Percentiles rank a stretch among this genome's conserved stretches.
Conservation (phyloP, 1,284 basidiomycete species). For the Boletus subluridellus region DNA sequence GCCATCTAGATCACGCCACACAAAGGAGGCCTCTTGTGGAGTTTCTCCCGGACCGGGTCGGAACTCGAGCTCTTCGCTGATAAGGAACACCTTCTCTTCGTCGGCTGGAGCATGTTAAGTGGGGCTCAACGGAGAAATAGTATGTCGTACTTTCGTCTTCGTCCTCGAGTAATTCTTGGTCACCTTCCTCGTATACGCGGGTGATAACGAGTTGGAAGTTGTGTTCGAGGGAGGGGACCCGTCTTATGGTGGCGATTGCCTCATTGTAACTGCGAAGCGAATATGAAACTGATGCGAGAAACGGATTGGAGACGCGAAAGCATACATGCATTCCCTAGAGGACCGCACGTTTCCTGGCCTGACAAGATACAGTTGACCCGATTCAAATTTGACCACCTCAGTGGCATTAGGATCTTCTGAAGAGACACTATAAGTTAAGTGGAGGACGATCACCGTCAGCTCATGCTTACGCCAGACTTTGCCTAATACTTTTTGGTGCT, state of each 20-base stretch:
- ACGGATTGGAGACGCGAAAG: slow-evolving; percentile 13
- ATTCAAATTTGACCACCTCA: slow-evolving; percentile 92
- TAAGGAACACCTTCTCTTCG: slow-evolving; percentile 88
- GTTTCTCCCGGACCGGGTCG: slow-evolving; percentile 67
- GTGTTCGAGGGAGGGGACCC: slow-evolving; percentile 77
- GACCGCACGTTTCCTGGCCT: slow-evolving; percentile 89
- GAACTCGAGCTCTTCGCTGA: slow-evolving; percentile 86
- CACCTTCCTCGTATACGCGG: slow-evolving; percentile 92
- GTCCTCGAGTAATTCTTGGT: slow-evolving; percentile 90
- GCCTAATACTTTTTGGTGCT: slow-evolving; percentile 66
- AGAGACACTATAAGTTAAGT: slow-evolving; percentile 19
- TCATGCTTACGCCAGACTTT: slow-evolving; percentile 87
- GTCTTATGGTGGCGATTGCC: slow-evolving; percentile 90
- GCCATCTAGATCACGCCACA: slow-evolving; percentile 88
- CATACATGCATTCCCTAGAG: slow-evolving; percentile 96
- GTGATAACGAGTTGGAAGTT: slow-evolving; percentile 97
- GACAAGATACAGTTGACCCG: slow-evolving; percentile 89
- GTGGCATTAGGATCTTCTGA: slow-evolving; percentile 82
- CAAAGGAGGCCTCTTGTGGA: slow-evolving; percentile 79
- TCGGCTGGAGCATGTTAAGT: slow-evolving; percentile 54
- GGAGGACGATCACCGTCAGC: slow-evolving; percentile 11
- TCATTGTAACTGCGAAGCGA: slow-evolving; percentile 76
- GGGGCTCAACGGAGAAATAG: neutral
- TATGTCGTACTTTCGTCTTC: slow-evolving; percentile 84
- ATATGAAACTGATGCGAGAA: slow-evolving; percentile 5